Conservation (phyloP, 495 filamentous ascomycete species). For the Staphylotrichum tortipilum region DNA sequence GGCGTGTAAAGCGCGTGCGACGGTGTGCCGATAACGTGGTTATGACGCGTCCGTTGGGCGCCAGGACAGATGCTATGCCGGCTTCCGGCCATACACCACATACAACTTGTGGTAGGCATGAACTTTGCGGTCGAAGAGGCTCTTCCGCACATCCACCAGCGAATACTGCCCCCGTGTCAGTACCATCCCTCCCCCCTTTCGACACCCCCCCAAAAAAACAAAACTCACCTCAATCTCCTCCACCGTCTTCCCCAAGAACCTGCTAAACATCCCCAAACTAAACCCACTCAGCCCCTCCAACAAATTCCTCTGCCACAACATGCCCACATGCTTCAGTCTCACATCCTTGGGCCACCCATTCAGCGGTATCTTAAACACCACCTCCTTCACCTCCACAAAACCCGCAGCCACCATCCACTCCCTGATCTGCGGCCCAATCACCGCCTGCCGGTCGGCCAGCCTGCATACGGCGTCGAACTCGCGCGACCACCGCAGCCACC, state of each 20-base stretch:
- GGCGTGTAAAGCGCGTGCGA: too few relatives aligned
- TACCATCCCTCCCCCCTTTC: background rate
- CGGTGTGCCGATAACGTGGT: background rate
- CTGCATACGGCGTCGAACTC: conserved; percentile 41
- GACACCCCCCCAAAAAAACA: background rate
- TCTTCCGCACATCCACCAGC: conserved; percentile 49
- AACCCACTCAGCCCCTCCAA: conserved; percentile 25
- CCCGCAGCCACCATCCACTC: conserved; percentile 51
- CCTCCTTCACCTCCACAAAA: conserved; percentile 54
- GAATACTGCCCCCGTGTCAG: conserved; percentile 35
- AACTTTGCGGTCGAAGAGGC: conserved; percentile 44
- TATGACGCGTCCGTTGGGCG: background rate
- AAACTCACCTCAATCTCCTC: conserved; percentile 35
- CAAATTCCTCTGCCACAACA: conserved; percentile 29
- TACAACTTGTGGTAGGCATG: conserved; percentile 49
- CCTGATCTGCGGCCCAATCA: conserved; percentile 44
- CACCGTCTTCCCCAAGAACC: conserved; percentile 31
- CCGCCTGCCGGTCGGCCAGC: conserved; percentile 41
- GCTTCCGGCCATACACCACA: conserved; percentile 50
- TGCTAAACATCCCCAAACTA: conserved; percentile 19
- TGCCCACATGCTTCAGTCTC: conserved; percentile 24
- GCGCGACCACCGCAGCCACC: conserved; percentile 45
- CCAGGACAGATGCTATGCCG: conserved; percentile 12
- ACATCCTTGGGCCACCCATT: conserved; percentile 41
- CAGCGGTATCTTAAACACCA: conserved; percentile 47